Base-by-base conservation (phyloP, 2,329 filamentous ascomycete genomes). In the Zarea fungicola region DNA sequence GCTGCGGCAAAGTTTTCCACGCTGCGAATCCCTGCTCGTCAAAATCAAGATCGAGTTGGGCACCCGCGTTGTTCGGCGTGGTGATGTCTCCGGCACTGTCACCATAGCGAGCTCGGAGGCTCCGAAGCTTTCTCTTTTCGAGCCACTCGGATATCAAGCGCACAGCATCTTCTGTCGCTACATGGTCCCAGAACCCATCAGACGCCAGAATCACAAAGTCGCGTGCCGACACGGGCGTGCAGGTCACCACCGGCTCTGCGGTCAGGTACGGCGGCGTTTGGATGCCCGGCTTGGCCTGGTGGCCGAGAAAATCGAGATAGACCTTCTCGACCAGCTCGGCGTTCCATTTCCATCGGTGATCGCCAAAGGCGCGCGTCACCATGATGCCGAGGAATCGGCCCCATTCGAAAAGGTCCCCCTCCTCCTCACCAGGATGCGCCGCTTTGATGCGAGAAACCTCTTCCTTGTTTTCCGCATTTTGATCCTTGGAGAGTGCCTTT, bases 1-100 rank as follows among this genome's bases (percentile, higher is more conserved):
- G 77, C 55, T 79, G 76, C 1, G 59, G 57, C 4, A 55, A 57
- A 8, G 60, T 56, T 48, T 55, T 58, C 39, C 52, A 57, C 13
- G 29, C 43, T 40, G 58, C 42, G n/a, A 49, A 63, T 4, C 54
- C 56, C 2, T 61, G 51, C 6, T 54, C 52, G 13, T 57, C 51
- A 13, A 50, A 26, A 23, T 41, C 28, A 9, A 35, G 21, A 4
- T 23, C n/a, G 7, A 21, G 19, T 21, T 28, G n/a, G 9, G 16
- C 13, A 14, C 22, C 18, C 29, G 34, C 34, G 6, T 19, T 16
- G 8, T 22, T 13, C 16, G 52, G 47, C 6, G 28, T n/a, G n/a
- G n/a, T n/a, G n/a, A n/a, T n/a, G n/a, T n/a, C n/a, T n/a, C n/a
- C n/a, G n/a, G n/a, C n/a, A n/a, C n/a, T n/a, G n/a, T n/a, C n/a